Conservation (phyloP, 108 stramenopile genomes). For the Asterionellopsis glacialis region DNA sequence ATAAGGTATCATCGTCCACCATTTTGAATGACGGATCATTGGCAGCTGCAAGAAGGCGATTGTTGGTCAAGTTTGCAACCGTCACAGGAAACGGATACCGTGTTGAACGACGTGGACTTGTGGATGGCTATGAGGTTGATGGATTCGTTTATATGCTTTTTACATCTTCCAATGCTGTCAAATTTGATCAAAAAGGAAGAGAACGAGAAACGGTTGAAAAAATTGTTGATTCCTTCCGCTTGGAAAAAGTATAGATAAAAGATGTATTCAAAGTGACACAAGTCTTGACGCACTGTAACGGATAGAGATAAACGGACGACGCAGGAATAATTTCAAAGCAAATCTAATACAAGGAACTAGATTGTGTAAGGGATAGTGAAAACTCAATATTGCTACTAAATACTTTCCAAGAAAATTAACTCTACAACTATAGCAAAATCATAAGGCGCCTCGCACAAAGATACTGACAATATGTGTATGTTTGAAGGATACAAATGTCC, state of each 20-base stretch:
- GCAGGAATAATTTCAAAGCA: too few species aligned
- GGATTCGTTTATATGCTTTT: constrained; percentile 67
- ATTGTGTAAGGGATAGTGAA: too few species aligned
- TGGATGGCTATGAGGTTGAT: constrained; percentile 65
- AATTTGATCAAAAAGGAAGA: constrained; percentile 59
- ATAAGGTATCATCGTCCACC: constrained; percentile 37
- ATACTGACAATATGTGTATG: too few species aligned
- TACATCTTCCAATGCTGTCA: constrained; percentile 61
- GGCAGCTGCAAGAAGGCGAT: constrained; percentile 35
- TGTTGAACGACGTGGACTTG: constrained; percentile 64
- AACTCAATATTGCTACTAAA: too few species aligned
- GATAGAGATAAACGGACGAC: too few species aligned
- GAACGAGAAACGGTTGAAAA: constrained; percentile 78
- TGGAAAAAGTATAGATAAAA: constrained; percentile 4
- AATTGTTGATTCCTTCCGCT: constrained; percentile 57
- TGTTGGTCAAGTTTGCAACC: constrained; percentile 59
- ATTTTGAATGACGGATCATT: constrained; percentile 25
- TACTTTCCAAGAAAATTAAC: too few species aligned
- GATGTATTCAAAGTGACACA: too few species aligned
- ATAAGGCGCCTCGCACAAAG: too few species aligned
- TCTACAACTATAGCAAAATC: too few species aligned
- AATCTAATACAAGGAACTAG: too few species aligned
- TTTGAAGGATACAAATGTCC: too few species aligned
- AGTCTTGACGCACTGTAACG: too few species aligned
- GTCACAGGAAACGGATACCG: constrained; percentile 64